Evolutionary conservation across 257 asterid species (phyloP).

Genomic region (Thymus mandschuricus): DNA sequence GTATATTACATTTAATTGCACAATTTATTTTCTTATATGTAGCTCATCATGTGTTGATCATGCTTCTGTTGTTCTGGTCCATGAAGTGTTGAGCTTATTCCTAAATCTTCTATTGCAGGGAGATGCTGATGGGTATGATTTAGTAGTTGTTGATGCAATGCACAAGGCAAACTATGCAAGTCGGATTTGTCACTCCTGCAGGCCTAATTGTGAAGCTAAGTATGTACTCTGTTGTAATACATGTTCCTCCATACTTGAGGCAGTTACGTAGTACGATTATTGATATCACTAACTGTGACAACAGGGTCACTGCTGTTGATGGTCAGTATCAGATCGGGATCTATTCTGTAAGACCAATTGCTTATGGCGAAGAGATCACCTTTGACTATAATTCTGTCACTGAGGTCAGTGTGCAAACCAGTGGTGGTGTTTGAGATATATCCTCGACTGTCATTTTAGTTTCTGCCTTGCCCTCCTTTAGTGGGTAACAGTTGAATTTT

Average conservation of each 20-base stretch:
- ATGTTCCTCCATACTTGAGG: too few species aligned
- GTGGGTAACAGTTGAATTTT: conserved; percentile 32
- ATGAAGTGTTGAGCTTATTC: conserved; percentile 25
- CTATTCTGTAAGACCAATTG: conserved; percentile 87
- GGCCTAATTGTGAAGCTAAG: conserved; percentile 99
- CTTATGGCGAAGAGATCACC: conserved; percentile 95
- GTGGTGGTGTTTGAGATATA: conserved; percentile 18
- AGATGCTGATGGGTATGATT: conserved; percentile 99
- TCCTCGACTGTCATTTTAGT: neutral
- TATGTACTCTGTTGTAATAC: conserved; percentile 40
- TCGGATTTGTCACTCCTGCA: conserved; percentile 97
- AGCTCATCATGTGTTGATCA: conserved; percentile 11
- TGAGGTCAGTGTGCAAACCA: conserved; percentile 66
- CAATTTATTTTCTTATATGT: conserved; percentile 10
- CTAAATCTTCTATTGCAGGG: conserved; percentile 63
- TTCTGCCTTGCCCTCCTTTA: neutral
- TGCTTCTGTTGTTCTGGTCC: conserved; percentile 17
- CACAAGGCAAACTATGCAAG: conserved; percentile 99
- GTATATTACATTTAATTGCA: conserved; percentile 42
- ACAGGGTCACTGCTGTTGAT: conserved; percentile 98
- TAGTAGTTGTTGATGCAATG: conserved; percentile 99
- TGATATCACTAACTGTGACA: conserved; percentile 32
- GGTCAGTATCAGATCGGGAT: conserved; percentile 99
- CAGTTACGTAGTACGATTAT: neutral
- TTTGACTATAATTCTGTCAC: conserved; percentile 98